phyloP scores from a whole-genome alignment of 2,329 filamentous ascomycete genomes.

The Fusarium dimerum region DNA sequence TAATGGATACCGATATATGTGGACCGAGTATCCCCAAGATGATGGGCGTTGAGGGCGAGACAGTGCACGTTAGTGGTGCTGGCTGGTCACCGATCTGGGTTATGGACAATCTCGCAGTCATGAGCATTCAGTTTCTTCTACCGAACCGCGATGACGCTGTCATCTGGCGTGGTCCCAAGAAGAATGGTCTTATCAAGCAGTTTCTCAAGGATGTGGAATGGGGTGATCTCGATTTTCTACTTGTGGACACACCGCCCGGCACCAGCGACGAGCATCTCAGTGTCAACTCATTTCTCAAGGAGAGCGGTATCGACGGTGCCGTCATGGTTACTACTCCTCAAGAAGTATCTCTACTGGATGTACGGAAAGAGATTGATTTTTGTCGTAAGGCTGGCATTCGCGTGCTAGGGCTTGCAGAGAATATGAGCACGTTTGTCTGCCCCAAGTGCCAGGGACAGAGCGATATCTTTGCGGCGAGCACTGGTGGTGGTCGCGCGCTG shows the following conservation, averaged over 20 bases:
- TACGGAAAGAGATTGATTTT: slow-evolving; percentile 97
- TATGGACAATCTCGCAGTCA: slow-evolving; percentile 87
- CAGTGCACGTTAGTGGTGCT: slow-evolving; percentile 83
- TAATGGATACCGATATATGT: slow-evolving; percentile 99
- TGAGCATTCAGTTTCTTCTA: slow-evolving; percentile 98
- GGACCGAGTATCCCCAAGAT: slow-evolving; percentile 97
- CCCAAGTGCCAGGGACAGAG: slow-evolving; percentile 81
- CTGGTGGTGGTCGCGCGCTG: slow-evolving; percentile 78
- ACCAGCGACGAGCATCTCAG: slow-evolving; percentile 95
- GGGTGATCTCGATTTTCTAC: slow-evolving; percentile 89
- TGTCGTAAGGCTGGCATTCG: slow-evolving; percentile 91
- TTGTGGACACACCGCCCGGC: slow-evolving; percentile 94
- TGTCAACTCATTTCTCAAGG: slow-evolving; percentile 88
- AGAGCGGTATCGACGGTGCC: slow-evolving; percentile 89
- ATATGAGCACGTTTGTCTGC: slow-evolving; percentile 97
- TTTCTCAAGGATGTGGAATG: slow-evolving; percentile 98
- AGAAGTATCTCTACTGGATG: slow-evolving; percentile 88
- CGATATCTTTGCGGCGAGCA: slow-evolving; percentile 89
- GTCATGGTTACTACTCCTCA: slow-evolving; percentile 94
- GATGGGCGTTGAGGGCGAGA: slow-evolving; percentile 95
- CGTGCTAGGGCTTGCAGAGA: slow-evolving; percentile 89
- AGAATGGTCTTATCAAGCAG: slow-evolving; percentile 97
- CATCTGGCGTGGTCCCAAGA: slow-evolving; percentile 97
- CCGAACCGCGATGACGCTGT: slow-evolving; percentile 91
- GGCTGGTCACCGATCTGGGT: slow-evolving; percentile 98